phyloP scores from a whole-genome alignment of 2,329 filamentous ascomycete species.

The Colletotrichum viniferum region DNA sequence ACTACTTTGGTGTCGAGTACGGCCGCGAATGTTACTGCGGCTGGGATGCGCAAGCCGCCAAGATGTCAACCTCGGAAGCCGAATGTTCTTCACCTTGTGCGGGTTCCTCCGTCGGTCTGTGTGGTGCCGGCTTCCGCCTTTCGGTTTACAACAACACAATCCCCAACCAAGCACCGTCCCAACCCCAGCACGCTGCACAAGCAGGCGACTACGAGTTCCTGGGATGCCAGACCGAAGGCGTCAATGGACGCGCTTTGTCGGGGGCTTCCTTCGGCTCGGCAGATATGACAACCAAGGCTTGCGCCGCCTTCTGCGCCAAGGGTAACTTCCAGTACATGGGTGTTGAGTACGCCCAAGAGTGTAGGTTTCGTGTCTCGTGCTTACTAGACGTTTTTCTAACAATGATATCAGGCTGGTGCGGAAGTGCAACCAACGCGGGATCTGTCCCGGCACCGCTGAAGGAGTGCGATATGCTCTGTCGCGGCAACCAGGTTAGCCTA shows the following conservation, averaged over 20 bases:
- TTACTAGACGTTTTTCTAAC: constrained; percentile 5
- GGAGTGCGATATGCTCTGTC: constrained; percentile 27
- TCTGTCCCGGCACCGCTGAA: constrained; percentile 15
- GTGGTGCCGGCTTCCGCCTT: constrained; percentile 23
- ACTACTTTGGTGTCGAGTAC: constrained; percentile 29
- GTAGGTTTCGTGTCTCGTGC: constrained; percentile 17
- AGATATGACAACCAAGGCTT: constrained; percentile 28
- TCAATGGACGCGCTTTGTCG: constrained; percentile 23
- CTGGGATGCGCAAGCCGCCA: constrained; percentile 20
- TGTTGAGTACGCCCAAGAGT: constrained; percentile 32
- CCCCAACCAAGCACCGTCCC: constrained; percentile 12
- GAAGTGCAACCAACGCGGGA: constrained; percentile 22
- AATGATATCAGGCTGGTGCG: constrained; percentile 22
- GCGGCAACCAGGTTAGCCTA: constrained; percentile 17
- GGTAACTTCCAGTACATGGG: constrained; percentile 26
- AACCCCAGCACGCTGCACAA: constrained; percentile 17
- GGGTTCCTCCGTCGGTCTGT: constrained; percentile 12
- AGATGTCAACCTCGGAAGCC: constrained; percentile 19
- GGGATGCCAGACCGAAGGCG: constrained; percentile 26
- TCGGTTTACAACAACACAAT: constrained; percentile 27
- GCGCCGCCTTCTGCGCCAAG: constrained; percentile 26
- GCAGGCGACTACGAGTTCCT: constrained; percentile 24
- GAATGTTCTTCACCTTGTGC: constrained; percentile 23
- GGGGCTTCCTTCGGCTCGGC: constrained; percentile 23
- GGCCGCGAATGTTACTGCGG: constrained; percentile 27